Evolutionary conservation across 1,284 basidiomycete genomes (phyloP).

Genomic region (Phellinidium pouzarii): DNA sequence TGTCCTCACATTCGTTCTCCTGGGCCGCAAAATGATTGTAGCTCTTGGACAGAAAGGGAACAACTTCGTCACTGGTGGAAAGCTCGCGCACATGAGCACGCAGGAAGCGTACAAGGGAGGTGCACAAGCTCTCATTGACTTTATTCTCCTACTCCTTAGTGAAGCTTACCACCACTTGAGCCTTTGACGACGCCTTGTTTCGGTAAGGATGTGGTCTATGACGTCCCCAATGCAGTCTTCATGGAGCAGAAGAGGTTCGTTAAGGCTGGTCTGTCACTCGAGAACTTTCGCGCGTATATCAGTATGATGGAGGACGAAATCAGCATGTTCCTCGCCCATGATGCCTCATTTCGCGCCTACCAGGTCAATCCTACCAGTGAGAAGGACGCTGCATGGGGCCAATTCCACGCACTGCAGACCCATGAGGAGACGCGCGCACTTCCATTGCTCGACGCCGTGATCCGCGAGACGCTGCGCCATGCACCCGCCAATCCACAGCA

Average conservation of each 20-base stretch:
- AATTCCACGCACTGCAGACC: slow-evolving; percentile 69
- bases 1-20: slow-evolving; percentile 90
- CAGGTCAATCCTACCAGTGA: slow-evolving; percentile 44
- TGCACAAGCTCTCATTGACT: slow-evolving; percentile 5
- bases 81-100: slow-evolving; percentile 86
- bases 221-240: slow-evolving; percentile 91
- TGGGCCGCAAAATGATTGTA: slow-evolving; percentile 88
- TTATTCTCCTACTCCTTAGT: no score
- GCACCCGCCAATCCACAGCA: slow-evolving; percentile 90
- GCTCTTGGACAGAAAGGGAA: slow-evolving; percentile 89
- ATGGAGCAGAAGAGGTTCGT: slow-evolving; percentile 99
- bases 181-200: slow-evolving; percentile 89
- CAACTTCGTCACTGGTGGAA: slow-evolving; percentile 93
- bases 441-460: slow-evolving; percentile 82
- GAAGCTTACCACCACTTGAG: slow-evolving; percentile 33
- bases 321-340: slow-evolving; percentile 58
- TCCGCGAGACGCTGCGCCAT: slow-evolving; percentile 90
- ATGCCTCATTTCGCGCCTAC: slow-evolving; percentile 54
- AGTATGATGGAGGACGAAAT: slow-evolving; percentile 87
- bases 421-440: slow-evolving; percentile 84
- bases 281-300: slow-evolving; percentile 89
- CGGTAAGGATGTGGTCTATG: slow-evolving; percentile 96
- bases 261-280: slow-evolving; percentile 87
- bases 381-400: slow-evolving; percentile 70
- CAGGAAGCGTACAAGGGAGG: slow-evolving; percentile 92